Base-by-base conservation (phyloP, 1,139 yeast genomes). In the Debaryomyces coudertii region DNA sequence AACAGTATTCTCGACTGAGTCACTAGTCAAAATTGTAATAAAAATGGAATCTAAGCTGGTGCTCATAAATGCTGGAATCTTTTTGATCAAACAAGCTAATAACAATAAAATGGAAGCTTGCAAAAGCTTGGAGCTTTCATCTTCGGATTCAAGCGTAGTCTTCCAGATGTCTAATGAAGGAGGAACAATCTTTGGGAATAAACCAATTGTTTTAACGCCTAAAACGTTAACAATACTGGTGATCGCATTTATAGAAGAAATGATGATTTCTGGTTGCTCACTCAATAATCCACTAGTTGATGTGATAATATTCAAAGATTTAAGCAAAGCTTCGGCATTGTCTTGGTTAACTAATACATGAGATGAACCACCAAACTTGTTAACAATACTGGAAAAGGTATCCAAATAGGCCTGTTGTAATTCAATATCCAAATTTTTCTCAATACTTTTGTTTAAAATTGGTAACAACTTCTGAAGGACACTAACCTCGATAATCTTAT, bases 171-270 rank as follows among this genome's bases (percentile, higher is more conserved):
- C 68, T 49, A 90, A 75, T 7, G 89, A 75, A 11, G 89, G 88
- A 11, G 93, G 90, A 49, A 93, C 81, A 57, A 92, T 83, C 64
- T 84, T 85, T 27, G 96, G 89, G 74, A 90, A 89, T 58, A 77
- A 81, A 6, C 96, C 95, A 63, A 93, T 86, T 49, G 86, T 77
- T 59, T 90, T 87, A 23, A 95, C 93, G 40, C 99, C 99, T 43
- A 92, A 68, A 14, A 82, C 78, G 46, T 83, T 81, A 45, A 89
- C 79, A 47, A 89, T 69, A 51, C 85, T 83, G 45, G 89, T 82
- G 50, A 89, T 79, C 47, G 87, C 84, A 57, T 85, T 81, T 48
- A 90, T 74, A 1, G 97, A 80, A 1, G 96, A 80, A 40, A 93
- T 80, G 35, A 85, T 74, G n/a, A 87, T 69, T 56, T 87, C 95